Percentiles rank a stretch among this genome's conserved stretches.
Evolutionary conservation across 495 filamentous ascomycete genomes (phyloP).

Genomic region (Penicillium roqueforti): DNA sequence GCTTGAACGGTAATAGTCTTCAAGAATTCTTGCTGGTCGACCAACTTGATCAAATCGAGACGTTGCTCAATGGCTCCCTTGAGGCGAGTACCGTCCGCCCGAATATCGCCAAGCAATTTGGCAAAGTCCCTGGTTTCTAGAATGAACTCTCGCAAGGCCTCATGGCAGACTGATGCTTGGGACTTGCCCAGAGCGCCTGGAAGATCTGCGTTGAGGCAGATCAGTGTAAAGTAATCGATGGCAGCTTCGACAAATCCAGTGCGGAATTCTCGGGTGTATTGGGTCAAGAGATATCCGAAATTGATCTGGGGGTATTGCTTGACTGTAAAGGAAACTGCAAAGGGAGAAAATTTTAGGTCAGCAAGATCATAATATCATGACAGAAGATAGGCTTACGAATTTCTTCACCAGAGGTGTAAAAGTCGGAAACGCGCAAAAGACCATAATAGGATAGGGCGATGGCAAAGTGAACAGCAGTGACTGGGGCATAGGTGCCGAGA

Average conservation of each 20-base stretch:
- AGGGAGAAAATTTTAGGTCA: conserved; percentile 22
- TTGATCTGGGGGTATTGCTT: conserved; percentile 82
- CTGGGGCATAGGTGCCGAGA: conserved; percentile 81
- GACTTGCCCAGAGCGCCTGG: conserved; percentile 65
- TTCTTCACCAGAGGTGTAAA: conserved; percentile 62
- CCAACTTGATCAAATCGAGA: conserved; percentile 74
- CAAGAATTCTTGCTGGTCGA: conserved; percentile 76
- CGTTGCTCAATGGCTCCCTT: conserved; percentile 85
- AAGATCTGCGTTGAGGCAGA: conserved; percentile 89
- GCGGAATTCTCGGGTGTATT: conserved; percentile 94
- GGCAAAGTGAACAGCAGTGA: conserved; percentile 92
- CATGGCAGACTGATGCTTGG: conserved; percentile 81
- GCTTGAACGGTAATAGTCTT: conserved; percentile 84
- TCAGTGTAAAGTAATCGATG: conserved; percentile 87
- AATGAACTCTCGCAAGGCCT: conserved; percentile 90
- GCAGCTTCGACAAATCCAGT: conserved; percentile 80
- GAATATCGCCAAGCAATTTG: conserved; percentile 86
- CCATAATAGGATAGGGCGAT: conserved; percentile 89
- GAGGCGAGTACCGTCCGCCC: conserved; percentile 72
- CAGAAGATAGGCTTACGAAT: conserved; percentile 51
- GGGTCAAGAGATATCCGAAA: conserved; percentile 87
- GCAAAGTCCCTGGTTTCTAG: conserved; percentile 93
- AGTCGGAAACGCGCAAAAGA: conserved; percentile 77
- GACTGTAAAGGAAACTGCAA: conserved; percentile 61
- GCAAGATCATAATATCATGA: conserved; percentile 11